Evolutionary conservation across 2,329 filamentous ascomycete genomes (phyloP).

Genomic region (Phialophora tarda): DNA sequence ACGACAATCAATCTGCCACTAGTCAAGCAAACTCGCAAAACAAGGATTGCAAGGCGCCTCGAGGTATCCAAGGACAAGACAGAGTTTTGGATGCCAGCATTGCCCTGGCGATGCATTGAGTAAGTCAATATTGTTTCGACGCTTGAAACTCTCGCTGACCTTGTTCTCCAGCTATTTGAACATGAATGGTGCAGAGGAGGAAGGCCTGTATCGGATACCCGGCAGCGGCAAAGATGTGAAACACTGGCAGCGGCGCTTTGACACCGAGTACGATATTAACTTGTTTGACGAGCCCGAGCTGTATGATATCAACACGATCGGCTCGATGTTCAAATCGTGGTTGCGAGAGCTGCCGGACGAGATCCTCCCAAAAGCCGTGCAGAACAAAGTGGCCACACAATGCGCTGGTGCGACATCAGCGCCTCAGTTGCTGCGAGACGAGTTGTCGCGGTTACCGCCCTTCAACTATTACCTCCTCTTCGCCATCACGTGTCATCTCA

Average conservation of each 20-base stretch:
- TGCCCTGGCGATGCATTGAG: conserved; percentile 95
- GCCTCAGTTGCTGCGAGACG: conserved; percentile 84
- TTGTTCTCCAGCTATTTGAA: conserved; percentile 73
- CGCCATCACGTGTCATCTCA: conserved; percentile 94
- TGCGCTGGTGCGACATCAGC: conserved; percentile 79
- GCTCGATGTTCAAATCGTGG: conserved; percentile 96
- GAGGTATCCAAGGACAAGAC: conserved; percentile 92
- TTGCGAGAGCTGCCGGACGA: conserved; percentile 92
- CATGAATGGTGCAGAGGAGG: conserved; percentile 90
- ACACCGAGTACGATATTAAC: conserved; percentile 84
- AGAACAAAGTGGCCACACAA: conserved; percentile 79
- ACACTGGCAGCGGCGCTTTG: conserved; percentile 90
- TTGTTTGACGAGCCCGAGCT: conserved; percentile 85
- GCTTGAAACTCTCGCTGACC: conserved; percentile 22
- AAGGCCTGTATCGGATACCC: conserved; percentile 90
- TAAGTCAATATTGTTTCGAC: conserved; percentile 48
- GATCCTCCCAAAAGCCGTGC: conserved; percentile 82
- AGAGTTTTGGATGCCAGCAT: conserved; percentile 97
- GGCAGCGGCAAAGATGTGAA: conserved; percentile 90
- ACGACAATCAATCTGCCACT: conserved; percentile 86
- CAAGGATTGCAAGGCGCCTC: conserved; percentile 86
- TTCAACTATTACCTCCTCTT: conserved; percentile 98
- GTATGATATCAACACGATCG: conserved; percentile 95
- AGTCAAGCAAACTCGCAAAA: conserved; percentile 86
- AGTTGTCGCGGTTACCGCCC: conserved; percentile 89